phyloP scores from a whole-genome alignment of 1,284 basidiomycete species.

The Leccinum pachyderme region DNA sequence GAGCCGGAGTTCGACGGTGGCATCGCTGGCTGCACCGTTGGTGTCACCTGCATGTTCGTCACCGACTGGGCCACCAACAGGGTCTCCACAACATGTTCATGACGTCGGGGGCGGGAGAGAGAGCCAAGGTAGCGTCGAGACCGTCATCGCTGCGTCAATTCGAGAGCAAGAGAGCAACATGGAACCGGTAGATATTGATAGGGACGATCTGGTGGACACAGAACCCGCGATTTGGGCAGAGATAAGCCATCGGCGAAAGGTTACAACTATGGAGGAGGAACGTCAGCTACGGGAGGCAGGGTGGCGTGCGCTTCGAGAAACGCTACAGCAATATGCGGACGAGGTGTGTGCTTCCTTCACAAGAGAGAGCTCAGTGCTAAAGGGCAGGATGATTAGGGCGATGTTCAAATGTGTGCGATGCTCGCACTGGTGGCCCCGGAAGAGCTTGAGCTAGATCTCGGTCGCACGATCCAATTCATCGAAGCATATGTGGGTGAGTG shows the following conservation, averaged over 20 bases:
- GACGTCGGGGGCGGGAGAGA: constrained; percentile 36
- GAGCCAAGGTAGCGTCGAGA: constrained; percentile 66
- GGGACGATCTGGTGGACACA: constrained; percentile 1
- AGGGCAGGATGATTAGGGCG: constrained; percentile 46
- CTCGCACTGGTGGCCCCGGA: constrained; percentile 55
- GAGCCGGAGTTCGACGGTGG: constrained; percentile 61
- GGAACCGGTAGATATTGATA: constrained; percentile 6
- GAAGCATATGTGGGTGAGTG: constrained; percentile 67
- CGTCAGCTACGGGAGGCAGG: constrained; percentile 48
- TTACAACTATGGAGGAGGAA: constrained; percentile 52
- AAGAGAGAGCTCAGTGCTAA: constrained; percentile 1
- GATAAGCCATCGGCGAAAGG: constrained; percentile 37
- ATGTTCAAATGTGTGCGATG: constrained; percentile 75
- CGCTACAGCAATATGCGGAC: constrained; percentile 61
- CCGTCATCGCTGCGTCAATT: constrained; percentile 51
- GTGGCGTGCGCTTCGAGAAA: constrained; percentile 55
- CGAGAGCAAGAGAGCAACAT: constrained; percentile 33
- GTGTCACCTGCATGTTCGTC: constrained; percentile 17
- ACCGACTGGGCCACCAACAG: neutral
- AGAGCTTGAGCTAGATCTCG: constrained; percentile 50
- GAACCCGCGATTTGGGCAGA: constrained; percentile 24
- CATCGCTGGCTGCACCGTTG: constrained; percentile 47
- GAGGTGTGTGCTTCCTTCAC: constrained; percentile 41
- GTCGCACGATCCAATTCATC: constrained; percentile 51
- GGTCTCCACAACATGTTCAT: neutral